Evolutionary conservation across 495 filamentous ascomycete genomes (phyloP).

Genomic region (Aspergillus steynii): DNA sequence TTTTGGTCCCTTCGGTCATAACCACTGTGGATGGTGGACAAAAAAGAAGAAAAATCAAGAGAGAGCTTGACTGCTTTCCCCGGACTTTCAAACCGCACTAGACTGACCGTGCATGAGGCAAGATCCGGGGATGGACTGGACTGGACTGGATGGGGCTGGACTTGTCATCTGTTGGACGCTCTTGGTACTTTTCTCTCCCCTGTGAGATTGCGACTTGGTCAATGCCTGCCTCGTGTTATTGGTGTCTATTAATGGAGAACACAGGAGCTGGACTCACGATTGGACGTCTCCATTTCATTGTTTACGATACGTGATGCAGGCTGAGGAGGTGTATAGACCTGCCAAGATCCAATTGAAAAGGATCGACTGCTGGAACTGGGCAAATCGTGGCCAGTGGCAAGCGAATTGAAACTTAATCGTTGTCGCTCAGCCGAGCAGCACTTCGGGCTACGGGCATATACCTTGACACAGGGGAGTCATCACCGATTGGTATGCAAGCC

Average conservation of each 20-base stretch:
- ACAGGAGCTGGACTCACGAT: not conserved
- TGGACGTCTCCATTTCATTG: not conserved
- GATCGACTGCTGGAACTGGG: not conserved
- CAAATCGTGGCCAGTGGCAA: not conserved
- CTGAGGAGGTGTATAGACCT: too few species aligned
- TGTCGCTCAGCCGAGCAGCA: not conserved
- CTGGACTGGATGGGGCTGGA: not conserved
- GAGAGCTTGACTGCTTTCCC: not conserved
- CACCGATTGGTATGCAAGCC: not conserved
- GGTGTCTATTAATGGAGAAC: not conserved
- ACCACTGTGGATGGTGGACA: too few species aligned
- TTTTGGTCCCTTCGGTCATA: not conserved
- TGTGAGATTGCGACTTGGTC: too few species aligned
- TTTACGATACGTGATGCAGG: not conserved
- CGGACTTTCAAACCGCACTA: not conserved
- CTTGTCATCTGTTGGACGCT: not conserved
- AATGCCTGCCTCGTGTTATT: not conserved
- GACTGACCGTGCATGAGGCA: not conserved
- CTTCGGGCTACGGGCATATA: not conserved
- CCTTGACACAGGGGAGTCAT: not conserved
- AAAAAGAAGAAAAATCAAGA: not conserved
- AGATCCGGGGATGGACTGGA: not conserved
- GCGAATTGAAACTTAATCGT: not conserved
- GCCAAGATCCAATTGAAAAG: not conserved
- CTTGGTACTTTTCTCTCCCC: not conserved